Base-by-base conservation (phyloP, 345 rosid genomes). In the Erysimum cheiranthoides region DNA sequence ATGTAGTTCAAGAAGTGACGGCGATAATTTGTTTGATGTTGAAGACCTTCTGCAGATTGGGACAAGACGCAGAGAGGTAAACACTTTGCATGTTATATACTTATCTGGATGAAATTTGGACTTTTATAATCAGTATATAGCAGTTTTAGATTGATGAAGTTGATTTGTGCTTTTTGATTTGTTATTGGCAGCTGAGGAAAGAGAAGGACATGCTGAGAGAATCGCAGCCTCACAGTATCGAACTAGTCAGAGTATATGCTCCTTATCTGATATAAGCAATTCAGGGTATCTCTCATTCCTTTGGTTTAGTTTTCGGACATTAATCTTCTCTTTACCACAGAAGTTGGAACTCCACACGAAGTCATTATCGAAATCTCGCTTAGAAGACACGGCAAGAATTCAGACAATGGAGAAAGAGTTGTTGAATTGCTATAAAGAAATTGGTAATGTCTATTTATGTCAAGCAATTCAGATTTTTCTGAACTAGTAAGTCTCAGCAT, bases 381-480 rank as follows among this genome's bases (percentile, higher is more conserved):
- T 36, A 40, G 83, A 90, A 78, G 97, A 90, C 77, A 70, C 78
- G 12, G 79, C 79, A 40, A 87, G 79, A 61, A 87, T 87, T 74
- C 83, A 36, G 61, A 80, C 68, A 51, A 77, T 94, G 87, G 96
- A 90, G 82, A 85, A 77, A 61, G 97, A 94, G 80, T 78, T 92
- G 45, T 71, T 80, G 78, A 88, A 89, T 77, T 90, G 91, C 70
- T 84, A 80, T 78, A 92, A 88, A 81, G 95, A 94, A 83, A 94
- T 94, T 76, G 97, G 98, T 93, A 77, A 35, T 64, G 31, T 25
- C 43, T 47, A 64, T 74, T 67, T 80, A 67, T 74, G 73, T 73
- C 82, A 71, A 76, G 74, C 85, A 57, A 47, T 70, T 43, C 83
- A 78, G 65, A 49, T 79, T 35, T 68, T 52, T 40, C 50, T 34